These are phyloP conservation scores for Hyphopichia wangnamkhiaoensis DNA, from an alignment of 1,139 yeast genomes.

Conservation along the genomic window DNA sequence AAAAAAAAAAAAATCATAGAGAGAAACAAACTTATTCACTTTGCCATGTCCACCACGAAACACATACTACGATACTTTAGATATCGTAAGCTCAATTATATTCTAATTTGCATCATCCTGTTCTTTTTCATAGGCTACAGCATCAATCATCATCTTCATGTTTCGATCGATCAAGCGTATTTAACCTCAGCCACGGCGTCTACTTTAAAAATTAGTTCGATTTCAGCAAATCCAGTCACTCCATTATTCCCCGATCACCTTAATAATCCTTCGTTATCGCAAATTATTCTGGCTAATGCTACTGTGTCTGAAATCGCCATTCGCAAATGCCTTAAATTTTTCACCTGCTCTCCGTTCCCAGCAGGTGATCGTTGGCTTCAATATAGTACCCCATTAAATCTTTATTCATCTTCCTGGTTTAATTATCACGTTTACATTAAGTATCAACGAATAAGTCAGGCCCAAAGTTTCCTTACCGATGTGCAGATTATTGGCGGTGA, in stretches of 20 bases:
- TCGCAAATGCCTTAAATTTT: neutral
- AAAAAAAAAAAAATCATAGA: too few species aligned
- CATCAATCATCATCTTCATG: neutral
- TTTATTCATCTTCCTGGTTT: constrained; percentile 6
- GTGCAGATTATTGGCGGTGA: constrained; percentile 4
- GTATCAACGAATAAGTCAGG: constrained; percentile 10
- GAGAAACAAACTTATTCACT: too few species aligned
- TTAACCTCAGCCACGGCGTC: neutral
- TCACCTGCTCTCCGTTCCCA: neutral
- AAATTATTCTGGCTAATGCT: constrained; percentile 1
- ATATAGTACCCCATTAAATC: constrained; percentile 3
- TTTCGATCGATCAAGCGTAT: neutral
- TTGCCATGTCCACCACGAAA: neutral
- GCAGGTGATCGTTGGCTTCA: neutral
- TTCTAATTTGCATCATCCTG: neutral
- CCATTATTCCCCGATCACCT: constrained; percentile 4
- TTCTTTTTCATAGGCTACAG: neutral
- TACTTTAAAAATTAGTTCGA: neutral
- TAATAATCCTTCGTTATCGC: neutral
- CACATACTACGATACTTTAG: constrained; percentile 1
- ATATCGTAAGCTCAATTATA: neutral
- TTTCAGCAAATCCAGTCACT: too few species aligned
- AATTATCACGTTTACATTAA: constrained; percentile 16
- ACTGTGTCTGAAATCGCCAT: neutral
- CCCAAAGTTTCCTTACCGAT: constrained; percentile 16